phyloP scores from a whole-genome alignment of 768 basidiomycete species.

The Russula sp. region DNA sequence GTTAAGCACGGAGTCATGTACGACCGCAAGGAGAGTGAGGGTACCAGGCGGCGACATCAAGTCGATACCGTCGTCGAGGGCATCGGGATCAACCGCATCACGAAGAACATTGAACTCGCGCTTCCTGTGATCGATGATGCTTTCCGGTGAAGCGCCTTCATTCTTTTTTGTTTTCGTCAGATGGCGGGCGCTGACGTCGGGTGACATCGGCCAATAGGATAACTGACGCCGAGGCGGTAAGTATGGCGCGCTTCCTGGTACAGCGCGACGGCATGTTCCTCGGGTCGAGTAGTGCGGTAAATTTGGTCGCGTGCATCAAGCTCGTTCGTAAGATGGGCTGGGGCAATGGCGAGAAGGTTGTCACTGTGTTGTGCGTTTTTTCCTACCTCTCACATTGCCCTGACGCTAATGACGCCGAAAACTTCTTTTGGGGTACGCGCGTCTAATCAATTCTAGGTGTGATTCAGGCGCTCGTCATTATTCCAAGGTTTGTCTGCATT shows the following conservation, averaged over 20 bases:
- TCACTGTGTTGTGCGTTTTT: slow-evolving; percentile 73
- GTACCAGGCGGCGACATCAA: slow-evolving; percentile 88
- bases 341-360: slow-evolving; percentile 66
- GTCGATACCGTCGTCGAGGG: slow-evolving; percentile 97
- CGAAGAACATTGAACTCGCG: slow-evolving; percentile 84
- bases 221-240: slow-evolving; percentile 89
- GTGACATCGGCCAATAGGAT: slow-evolving; percentile 49
- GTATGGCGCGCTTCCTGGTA: slow-evolving; percentile 93
- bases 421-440: not conserved
- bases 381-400: not conserved
- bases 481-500: slow-evolving; percentile 63
- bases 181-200: slow-evolving; percentile 20
- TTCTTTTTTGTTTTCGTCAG: not conserved
- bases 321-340: slow-evolving; percentile 68
- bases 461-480: slow-evolving; percentile 92
- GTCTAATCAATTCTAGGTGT: slow-evolving; percentile 42
- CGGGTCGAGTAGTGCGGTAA: slow-evolving; percentile 95
- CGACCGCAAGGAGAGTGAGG: slow-evolving; percentile 88
- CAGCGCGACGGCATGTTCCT: slow-evolving; percentile 89
- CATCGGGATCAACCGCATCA: slow-evolving; percentile 91
- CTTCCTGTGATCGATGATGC: slow-evolving; percentile 86
- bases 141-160: slow-evolving; percentile 53
- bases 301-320: slow-evolving; percentile 88
- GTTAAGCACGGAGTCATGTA: slow-evolving; percentile 95
- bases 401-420: slow-evolving; percentile 33